Evolutionary conservation across 495 filamentous ascomycete species (phyloP).

Genomic region (Aspergillus funiculosus): DNA sequence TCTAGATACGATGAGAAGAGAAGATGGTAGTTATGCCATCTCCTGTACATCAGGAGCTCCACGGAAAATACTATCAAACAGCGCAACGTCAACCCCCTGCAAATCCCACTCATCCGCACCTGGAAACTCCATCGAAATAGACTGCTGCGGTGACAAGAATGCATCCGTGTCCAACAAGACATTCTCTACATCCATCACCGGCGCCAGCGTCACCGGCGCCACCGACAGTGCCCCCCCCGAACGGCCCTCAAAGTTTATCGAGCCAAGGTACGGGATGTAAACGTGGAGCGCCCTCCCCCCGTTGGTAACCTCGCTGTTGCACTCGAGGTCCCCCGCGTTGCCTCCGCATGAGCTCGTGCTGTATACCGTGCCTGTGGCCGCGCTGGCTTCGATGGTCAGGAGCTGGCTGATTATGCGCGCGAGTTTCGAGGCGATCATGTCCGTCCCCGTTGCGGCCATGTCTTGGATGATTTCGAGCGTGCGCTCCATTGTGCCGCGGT

Average conservation of each 20-base stretch:
- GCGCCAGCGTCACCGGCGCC: background rate
- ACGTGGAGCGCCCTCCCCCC: constrained; percentile 18
- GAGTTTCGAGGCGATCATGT: constrained; percentile 27
- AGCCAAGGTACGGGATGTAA: constrained; percentile 39
- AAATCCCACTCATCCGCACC: constrained; percentile 18
- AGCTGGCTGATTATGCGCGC: constrained; percentile 33
- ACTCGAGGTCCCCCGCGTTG: constrained; percentile 12
- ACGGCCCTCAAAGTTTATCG: constrained; percentile 25
- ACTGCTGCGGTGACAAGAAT: background rate
- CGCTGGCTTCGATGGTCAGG: constrained; percentile 22
- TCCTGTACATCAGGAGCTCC: too few relatives aligned
- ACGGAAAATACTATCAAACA: constrained; percentile 29
- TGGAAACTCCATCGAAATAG: constrained; percentile 1
- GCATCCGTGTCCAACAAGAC: background rate
- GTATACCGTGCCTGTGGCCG: constrained; percentile 20
- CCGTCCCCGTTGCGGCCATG: constrained; percentile 16
- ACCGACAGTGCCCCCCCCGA: background rate
- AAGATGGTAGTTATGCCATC: too few relatives aligned
- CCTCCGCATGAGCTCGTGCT: constrained; percentile 16
- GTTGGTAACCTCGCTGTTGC: constrained; percentile 7
- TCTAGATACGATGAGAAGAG: too few relatives aligned
- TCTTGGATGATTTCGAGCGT: constrained; percentile 33
- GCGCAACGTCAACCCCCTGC: constrained; percentile 26
- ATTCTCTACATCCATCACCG: background rate
- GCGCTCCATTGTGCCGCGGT: constrained; percentile 42